Evolutionary conservation across 192 early-diverging fungal species (phyloP).

Genomic region (Chytriomyces sp.): DNA sequence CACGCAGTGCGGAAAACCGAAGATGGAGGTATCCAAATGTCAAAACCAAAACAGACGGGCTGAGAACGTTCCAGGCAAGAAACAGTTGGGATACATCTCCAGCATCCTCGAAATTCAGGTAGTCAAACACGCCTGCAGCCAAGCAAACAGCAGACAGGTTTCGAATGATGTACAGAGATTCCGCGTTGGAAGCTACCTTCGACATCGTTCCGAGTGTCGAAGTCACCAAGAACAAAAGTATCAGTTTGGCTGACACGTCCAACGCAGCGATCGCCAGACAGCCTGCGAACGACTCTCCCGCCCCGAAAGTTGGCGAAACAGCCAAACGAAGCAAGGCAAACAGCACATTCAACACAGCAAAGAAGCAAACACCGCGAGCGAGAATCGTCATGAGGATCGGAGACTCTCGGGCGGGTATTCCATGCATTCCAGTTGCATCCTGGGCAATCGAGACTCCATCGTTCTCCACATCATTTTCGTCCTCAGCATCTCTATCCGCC

Average conservation of each 20-base stretch:
- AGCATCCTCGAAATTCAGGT: background rate
- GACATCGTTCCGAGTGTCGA: background rate
- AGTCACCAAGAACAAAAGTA: background rate
- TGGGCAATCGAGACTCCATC: too few relatives aligned
- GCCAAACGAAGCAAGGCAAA: background rate
- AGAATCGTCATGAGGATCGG: too few relatives aligned
- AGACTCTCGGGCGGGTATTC: too few relatives aligned
- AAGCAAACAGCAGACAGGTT: background rate
- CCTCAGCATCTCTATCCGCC: too few relatives aligned
- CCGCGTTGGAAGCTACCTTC: background rate
- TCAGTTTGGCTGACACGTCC: background rate
- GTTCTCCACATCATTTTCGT: too few relatives aligned
- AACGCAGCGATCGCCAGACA: background rate
- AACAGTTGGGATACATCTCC: background rate
- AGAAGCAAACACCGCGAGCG: too few relatives aligned
- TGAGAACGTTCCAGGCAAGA: background rate
- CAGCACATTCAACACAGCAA: too few relatives aligned
- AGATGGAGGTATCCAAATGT: background rate
- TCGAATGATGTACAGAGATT: too few relatives aligned
- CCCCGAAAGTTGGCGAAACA: conserved; percentile 7
- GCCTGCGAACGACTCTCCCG: background rate
- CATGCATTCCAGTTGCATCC: too few relatives aligned
- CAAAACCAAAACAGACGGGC: background rate
- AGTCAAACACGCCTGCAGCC: background rate
- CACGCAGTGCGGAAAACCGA: background rate